Base-by-base conservation (phyloP, 1,284 basidiomycete species). In the Ustilago crameri region DNA sequence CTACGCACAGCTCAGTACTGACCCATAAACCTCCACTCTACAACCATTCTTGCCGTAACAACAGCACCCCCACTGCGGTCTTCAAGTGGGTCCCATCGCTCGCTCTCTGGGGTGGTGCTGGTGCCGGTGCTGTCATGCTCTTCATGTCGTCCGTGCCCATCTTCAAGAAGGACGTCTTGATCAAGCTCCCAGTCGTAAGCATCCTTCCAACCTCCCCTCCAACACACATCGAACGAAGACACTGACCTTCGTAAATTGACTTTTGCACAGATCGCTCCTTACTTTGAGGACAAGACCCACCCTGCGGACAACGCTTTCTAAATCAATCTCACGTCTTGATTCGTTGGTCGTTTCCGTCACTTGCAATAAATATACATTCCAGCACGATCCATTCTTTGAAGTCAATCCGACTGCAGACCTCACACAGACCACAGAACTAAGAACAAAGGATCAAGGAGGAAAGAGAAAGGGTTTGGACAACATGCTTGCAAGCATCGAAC, bases 91-190 rank as follows among this genome's bases (percentile, higher is more conserved):
- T 58, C 5, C 76, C 76, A 17, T 48, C 75, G 15, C 66, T 79
- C 43, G 78, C 77, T 15, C 37, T 80, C 44, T 80, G 78, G 78
- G 78, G 78, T 8, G 78, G 60, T 46, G 78, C 65, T 18, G 76
- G 59, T 24, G 78, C 63, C 15, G 75, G 67, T 24, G 78, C 69
- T 24, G 78, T 76, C 9, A 66, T 66, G 50, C 75, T 80, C 41
- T 79, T 80, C 65, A 61, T 78, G 69, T 69, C 65, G 45, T 54
- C 45, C 42, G 77, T 80, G 3, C 78, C 78, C 37, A n/a, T 78
- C 50, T 79, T 79, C 71, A 74, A 80, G 56, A 63, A 59, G 40
- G 78, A 80, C 40, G 68, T 80, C 26, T 64, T 80, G 43, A 52
- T 69, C 59, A 79, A 80, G 62, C 45, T 80, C 15, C 78, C 78